phyloP scores from a whole-genome alignment of 2,329 filamentous ascomycete species.

The Beauveria bassiana region DNA sequence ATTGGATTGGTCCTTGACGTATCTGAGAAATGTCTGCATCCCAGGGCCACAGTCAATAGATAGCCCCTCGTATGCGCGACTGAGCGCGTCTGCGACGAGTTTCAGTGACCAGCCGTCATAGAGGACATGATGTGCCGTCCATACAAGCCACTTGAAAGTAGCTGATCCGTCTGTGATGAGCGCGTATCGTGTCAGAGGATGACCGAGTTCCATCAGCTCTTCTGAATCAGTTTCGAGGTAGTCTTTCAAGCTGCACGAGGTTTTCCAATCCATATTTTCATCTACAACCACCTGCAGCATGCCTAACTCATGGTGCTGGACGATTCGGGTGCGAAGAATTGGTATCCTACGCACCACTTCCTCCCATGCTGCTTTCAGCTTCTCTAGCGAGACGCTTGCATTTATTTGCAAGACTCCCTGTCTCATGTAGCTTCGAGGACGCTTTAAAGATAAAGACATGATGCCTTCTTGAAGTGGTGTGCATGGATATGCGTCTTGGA shows the following conservation, averaged over 20 bases:
- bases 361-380: not conserved
- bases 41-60: not conserved
- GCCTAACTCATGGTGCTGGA: not conserved
- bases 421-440: not conserved
- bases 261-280: not conserved
- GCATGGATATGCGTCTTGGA: not conserved
- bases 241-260: too few species aligned
- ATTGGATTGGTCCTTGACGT: not conserved
- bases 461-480: not conserved
- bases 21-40: not conserved
- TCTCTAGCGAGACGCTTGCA: too few species aligned
- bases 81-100: not conserved
- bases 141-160: constrained; percentile 18
- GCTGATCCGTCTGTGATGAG: not conserved
- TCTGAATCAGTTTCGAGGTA: not conserved
- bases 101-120: constrained; percentile 23
- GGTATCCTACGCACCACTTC: not conserved
- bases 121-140: constrained; percentile 23
- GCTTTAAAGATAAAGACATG: not conserved
- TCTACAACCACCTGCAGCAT: not conserved
- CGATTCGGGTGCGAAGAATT: not conserved
- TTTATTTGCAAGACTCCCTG: not conserved
- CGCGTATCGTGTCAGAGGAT: not conserved
- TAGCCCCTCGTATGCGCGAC: not conserved
- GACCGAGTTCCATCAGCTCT: not conserved